Conservation (phyloP, 2,329 filamentous ascomycete species). For the Colletotrichum liaoningense region DNA sequence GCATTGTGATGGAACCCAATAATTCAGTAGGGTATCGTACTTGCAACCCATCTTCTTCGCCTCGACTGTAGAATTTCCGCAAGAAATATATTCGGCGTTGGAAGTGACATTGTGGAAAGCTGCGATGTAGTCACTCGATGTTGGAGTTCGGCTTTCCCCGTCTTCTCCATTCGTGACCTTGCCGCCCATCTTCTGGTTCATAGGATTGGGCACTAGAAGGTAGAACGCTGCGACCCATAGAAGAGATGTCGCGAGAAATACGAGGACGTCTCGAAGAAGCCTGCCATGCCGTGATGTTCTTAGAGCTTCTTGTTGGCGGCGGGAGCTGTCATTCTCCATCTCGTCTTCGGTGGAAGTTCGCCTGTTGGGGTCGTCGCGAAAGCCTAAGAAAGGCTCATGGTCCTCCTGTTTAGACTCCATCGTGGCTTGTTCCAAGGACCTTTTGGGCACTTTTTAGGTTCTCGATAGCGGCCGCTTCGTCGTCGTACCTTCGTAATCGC, state of each 20-base stretch:
- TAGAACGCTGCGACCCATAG: constrained; percentile 38
- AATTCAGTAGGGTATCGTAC: constrained; percentile 42
- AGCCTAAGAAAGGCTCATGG: constrained; percentile 25
- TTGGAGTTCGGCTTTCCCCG: too few relatives aligned
- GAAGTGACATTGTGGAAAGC: constrained; percentile 38
- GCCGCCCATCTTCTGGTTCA: not conserved
- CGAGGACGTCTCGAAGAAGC: constrained; percentile 4
- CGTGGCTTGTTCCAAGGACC: not conserved
- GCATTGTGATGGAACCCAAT: constrained; percentile 41
- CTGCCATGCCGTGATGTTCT: not conserved
- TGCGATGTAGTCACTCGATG: not conserved
- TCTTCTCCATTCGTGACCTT: not conserved
- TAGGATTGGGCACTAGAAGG: constrained; percentile 9
- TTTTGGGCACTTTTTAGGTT: not conserved
- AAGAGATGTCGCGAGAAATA: constrained; percentile 35
- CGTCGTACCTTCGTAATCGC: too few relatives aligned
- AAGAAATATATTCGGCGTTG: constrained; percentile 34
- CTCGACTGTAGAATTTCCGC: constrained; percentile 37
- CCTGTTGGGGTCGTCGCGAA: constrained; percentile 7
- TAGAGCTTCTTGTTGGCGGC: not conserved
- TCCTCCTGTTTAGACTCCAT: constrained; percentile 24
- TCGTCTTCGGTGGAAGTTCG: not conserved
- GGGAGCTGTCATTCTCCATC: not conserved
- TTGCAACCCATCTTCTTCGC: constrained; percentile 36
- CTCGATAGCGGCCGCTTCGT: not conserved